Conservation (phyloP, 768 basidiomycete genomes). For the Lactarius psammicola region DNA sequence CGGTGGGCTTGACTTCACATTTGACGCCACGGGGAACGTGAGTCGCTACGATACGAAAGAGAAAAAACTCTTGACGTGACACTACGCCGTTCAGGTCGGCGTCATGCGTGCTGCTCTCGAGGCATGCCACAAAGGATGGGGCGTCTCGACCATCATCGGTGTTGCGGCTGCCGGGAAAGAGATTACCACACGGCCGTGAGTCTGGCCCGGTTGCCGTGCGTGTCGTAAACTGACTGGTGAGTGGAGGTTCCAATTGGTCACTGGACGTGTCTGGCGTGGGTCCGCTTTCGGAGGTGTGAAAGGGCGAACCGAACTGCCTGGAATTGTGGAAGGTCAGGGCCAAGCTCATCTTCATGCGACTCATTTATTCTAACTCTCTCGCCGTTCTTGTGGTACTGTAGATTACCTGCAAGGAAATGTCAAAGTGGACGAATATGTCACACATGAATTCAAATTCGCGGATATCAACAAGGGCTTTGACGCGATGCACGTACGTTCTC, state of each 20-base stretch:
- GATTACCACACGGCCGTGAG: constrained; percentile 38
- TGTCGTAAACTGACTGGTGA: constrained; percentile 33
- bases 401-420: constrained; percentile 81
- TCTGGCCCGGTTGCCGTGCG: constrained; percentile 14
- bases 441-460: constrained; percentile 70
- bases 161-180: constrained; percentile 98
- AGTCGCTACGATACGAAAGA: constrained; percentile 39
- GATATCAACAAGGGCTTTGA: constrained; percentile 88
- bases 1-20: constrained; percentile 95
- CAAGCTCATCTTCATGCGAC: background rate
- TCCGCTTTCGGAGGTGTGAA: constrained; percentile 97
- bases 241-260: constrained; percentile 57
- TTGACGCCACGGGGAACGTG: constrained; percentile 93
- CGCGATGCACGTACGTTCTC: constrained; percentile 88
- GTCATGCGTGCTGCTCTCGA: constrained; percentile 96
- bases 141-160: constrained; percentile 92
- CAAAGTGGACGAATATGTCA: constrained; percentile 95
- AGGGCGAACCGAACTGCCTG: constrained; percentile 93
- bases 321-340: constrained; percentile 77
- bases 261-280: constrained; percentile 93
- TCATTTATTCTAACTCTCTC: constrained; percentile 12
- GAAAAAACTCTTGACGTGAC: background rate
- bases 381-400: constrained; percentile 39
- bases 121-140: constrained; percentile 99
- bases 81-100: constrained; percentile 53